Evolutionary conservation across 192 early-diverging fungal genomes (phyloP), one percentile per base, ranked within the genome.

Genomic region (Entrophospora sp.): DNA sequence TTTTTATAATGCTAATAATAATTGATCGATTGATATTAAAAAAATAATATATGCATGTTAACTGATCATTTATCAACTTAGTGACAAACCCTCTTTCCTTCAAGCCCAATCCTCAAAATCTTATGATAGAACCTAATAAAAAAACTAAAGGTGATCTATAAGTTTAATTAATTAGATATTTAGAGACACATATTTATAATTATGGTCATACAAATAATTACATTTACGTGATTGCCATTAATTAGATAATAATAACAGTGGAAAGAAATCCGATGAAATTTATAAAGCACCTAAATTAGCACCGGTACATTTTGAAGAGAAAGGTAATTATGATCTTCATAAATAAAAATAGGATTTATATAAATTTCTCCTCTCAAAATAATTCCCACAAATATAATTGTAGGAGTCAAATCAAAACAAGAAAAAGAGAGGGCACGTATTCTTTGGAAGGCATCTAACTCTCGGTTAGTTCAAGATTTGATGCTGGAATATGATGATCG

Each of bases 261-360:
- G 89, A n/a, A n/a, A n/a, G n/a, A n/a, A n/a, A n/a, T n/a, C n/a
- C n/a, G n/a, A n/a, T n/a, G n/a, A n/a, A n/a, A 64, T 96, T 8
- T 98, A 98, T 75, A 80, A 80, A 40, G 89, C 92, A 30, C 93
- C 94, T 18, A 88, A 85, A 71, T 72, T 94, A 55, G 87, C 85
- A 31, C 91, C 96, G 0, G 85, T 91, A 45, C 90, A 79, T 45
- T 96, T 90, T 67, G 89, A 95, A 37, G n/a, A n/a, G n/a, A 69
- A 67, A 24, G 74, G 64, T 61, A 67, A 72, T n/a, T n/a, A n/a
- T n/a, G n/a, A n/a, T n/a, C n/a, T n/a, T 1, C 16, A 44, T 0
- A 44, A 34, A 62, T 43, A 10, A 46, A 12, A 37, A 37, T 37
- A 31, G n/a, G 4, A 25, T 22, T 27, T 35, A 27, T 22, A 8